Evolutionary conservation across 768 basidiomycete genomes (phyloP), one percentile per base, ranked within the genome.

Genomic region (Gymnopilus junonius): DNA sequence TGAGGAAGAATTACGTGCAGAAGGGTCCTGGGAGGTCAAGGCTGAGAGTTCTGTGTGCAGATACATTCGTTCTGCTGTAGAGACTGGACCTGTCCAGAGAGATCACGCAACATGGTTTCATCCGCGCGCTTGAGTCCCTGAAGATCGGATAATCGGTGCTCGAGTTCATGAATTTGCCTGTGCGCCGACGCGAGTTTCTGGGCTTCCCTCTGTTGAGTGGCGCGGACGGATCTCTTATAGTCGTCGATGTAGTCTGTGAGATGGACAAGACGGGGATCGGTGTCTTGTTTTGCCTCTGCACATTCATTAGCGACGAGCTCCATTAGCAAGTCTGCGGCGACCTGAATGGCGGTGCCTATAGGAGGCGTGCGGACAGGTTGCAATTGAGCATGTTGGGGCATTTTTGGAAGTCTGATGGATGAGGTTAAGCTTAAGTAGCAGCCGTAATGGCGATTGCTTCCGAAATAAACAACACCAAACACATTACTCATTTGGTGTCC

Each of bases 381-480:
- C 35, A 23, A 17, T 32, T 29, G 48, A 29, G 48, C 48, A 29
- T 51, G 31, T 32, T 53, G 51, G 32, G n/a, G 20, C 53, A 54
- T 54, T 37, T 54, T 54, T 54, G 17, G 12, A 8, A 7, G 40
- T 42, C 5, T 32, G 50, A 51, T 25, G 53, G 31, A 37, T 2
- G 51, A 34, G 29, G 20, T 34, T 39, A 51, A 29, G 45, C 29
- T 31, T 32, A 29, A 32, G 48, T 51, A 51, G 31, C 29, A 31
- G 17, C 48, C 48, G 31, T 5, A 29, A 31, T 7, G 48, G 31
- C 17, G 12, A 45, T 15, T 50, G 46, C 46, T 55, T 55, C 21
- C 32, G 53, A 12, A 4, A 1, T 37, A 39, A 39, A 62, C 66
- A 70, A 31, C 23, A 20, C 31, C 70, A 76, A 75, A 72, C 63